These are phyloP conservation scores for Candida yuanshanica DNA, from an alignment of 805 yeast genomes.

Conservation along the genomic window DNA sequence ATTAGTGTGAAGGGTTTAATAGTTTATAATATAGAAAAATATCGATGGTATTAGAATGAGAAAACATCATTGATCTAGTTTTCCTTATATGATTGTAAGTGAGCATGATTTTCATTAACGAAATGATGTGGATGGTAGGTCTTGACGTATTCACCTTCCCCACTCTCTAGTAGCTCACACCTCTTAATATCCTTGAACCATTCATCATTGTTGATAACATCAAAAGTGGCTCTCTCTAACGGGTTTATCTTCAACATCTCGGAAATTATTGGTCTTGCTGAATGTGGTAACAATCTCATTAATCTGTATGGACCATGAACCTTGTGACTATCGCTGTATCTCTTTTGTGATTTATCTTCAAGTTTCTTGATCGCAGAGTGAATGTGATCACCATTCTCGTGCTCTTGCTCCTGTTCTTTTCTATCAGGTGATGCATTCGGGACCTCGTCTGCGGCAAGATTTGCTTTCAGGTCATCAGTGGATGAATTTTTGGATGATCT, in stretches of 20 bases:
- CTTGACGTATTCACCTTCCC: not conserved
- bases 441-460: not conserved
- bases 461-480: not conserved
- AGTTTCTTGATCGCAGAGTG: conserved; percentile 2
- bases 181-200: conserved; percentile 58
- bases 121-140: not conserved
- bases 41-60: too few species aligned
- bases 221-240: conserved; percentile 54
- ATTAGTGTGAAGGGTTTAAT: conserved; percentile 24
- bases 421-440: not conserved
- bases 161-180: not conserved
- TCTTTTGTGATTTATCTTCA: conserved; percentile 1
- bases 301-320: conserved; percentile 78
- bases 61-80: too few species aligned
- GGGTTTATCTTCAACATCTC: conserved; percentile 62
- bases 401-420: not conserved
- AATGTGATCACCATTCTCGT: not conserved
- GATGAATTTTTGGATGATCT: too few species aligned
- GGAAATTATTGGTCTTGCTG: conserved; percentile 70
- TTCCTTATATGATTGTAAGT: not conserved
- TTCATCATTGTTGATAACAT: conserved; percentile 59
- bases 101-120: not conserved
- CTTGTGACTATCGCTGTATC: not conserved
- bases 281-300: conserved; percentile 78
- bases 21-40: too few species aligned